Base-by-base conservation (phyloP, 2,329 filamentous ascomycete genomes). In the Gremmenia infestans region DNA sequence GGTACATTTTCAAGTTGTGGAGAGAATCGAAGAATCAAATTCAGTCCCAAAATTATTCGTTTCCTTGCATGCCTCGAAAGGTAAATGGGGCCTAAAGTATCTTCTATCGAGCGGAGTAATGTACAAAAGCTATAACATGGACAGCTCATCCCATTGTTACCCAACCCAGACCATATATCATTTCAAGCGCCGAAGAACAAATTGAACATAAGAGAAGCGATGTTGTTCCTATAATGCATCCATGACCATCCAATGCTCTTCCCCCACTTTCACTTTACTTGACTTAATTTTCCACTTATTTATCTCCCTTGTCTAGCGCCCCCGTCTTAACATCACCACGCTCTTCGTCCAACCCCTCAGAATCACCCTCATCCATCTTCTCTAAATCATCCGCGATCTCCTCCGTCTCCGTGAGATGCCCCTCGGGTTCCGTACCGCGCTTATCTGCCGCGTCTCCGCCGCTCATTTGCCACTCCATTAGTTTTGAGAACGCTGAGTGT, bases 401-500 rank as follows among this genome's bases (percentile, higher is more conserved):
- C 49, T 67, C 66, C 1, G 52, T 63, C 54, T 67, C 59, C 5
- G 67, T 68, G 3, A 69, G 54, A 42, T 65, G 63, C 4, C 66
- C 66, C 54, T 63, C 59, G 1, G 57, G 48, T 49, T 68, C 65
- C 39, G 52, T 57, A 3, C 55, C 46, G 36, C 60, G 50, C 49
- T 76, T 74, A 4, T 78, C 71, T 0, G 77, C 71, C 8, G 78
- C 68, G 54, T 96, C 91, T 8, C 88, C 88, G 12, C 92, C 93
- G 65, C 82, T 94, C 83, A 97, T 89, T 74, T 99, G 94, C 92
- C 92, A 97, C 73, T 97, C 93, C 94, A 99, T 99, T 52, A 99
- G 78, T 74, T 88, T 94, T 65, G 86, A 93, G 69, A 99, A 99
- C 2, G 92, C 91, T 52, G 93, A 95, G 9, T 87, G 77, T 15